Percentiles rank a stretch among this genome's conserved stretches.
phyloP scores from a whole-genome alignment of 805 yeast species.

The Yamadazyma phyllophila region DNA sequence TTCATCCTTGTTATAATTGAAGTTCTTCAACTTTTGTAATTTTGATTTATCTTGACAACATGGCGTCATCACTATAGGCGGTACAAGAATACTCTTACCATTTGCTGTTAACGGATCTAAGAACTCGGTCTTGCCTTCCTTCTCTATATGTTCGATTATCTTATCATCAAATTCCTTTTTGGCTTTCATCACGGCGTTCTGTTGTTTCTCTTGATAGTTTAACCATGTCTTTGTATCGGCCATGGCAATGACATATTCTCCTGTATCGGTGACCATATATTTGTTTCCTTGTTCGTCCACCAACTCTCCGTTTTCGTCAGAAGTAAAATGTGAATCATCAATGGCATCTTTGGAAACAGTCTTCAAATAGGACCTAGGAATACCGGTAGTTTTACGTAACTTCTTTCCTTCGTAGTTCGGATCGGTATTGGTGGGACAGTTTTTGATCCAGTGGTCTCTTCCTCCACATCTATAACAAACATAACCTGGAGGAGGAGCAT shows the following conservation, averaged over 20 bases:
- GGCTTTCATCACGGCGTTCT: slow-evolving; percentile 44
- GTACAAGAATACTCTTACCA: slow-evolving; percentile 56
- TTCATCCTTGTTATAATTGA: slow-evolving; percentile 35
- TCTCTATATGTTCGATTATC: slow-evolving; percentile 27
- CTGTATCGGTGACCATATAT: slow-evolving; percentile 88
- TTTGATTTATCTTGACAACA: slow-evolving; percentile 64
- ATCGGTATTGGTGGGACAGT: slow-evolving; percentile 91
- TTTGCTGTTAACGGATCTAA: slow-evolving; percentile 58
- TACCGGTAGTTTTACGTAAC: slow-evolving; percentile 93
- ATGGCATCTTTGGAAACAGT: slow-evolving; percentile 80
- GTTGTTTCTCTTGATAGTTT: slow-evolving; percentile 70
- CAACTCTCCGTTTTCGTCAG: slow-evolving; percentile 43
- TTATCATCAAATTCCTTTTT: slow-evolving; percentile 51
- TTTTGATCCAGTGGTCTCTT: slow-evolving; percentile 88
- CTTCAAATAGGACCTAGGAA: slow-evolving; percentile 87
- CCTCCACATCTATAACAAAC: slow-evolving; percentile 96
- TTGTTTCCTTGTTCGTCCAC: slow-evolving; percentile 49
- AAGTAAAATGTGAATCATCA: slow-evolving; percentile 37
- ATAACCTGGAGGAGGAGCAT: slow-evolving; percentile 91
- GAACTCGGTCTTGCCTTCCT: slow-evolving; percentile 41
- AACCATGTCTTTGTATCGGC: slow-evolving; percentile 94
- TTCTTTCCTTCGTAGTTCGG: slow-evolving; percentile 93
- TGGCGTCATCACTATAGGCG: slow-evolving; percentile 75
- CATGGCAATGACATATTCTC: slow-evolving; percentile 92
- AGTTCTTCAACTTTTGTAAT: slow-evolving; percentile 52